Evolutionary conservation across 78 protist genomes (phyloP), one percentile per base, ranked within the genome.

Genomic region (Dictyostelium capitatum): DNA sequence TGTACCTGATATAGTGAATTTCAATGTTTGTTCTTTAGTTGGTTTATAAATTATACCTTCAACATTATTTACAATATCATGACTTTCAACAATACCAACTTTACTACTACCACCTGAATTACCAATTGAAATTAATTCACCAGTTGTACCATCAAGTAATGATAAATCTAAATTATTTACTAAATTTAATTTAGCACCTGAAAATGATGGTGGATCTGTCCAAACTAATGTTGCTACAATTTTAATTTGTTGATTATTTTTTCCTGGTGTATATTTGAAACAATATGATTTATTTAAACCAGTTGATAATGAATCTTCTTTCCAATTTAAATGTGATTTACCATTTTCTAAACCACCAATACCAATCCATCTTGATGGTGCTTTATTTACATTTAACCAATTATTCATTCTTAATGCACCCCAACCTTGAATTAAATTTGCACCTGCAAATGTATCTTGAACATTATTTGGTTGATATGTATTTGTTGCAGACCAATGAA

Each of bases 141-240:
- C 75, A 30, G 25, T 47, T 30, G 7, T n/a, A 15, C 47, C 9
- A 67, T 32, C 19, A 6, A 67, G 7, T 32, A 67, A 32, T 41
- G 1, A 3, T 28, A 97, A 80, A 74, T 96, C 96, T n/a, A 97
- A 85, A 64, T 96, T 81, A 53, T 97, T 97, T 46, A 97, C 96
- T 17, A 97, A 84, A 43, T 70, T 79, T 25, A 17, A 75, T 8
- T 74, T 12, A 1, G 97, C 70, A 17, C 72, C 54, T 8, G 80
- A 70, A 32, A 50, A 15, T 15, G 95, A 81, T 1, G 97, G 93
- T 4, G 95, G 91, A 67, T 97, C 98, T 23, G 93, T 89, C 98
- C 98, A 97, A 14, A 81, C 96, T n/a, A 97, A 51, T 17, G 97
- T 96, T 14, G 82, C 96, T 32, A 59, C 82, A 43, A 97, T 25